Conservation (phyloP, 179 eudicot species). For the Carnegiea gigantea region DNA sequence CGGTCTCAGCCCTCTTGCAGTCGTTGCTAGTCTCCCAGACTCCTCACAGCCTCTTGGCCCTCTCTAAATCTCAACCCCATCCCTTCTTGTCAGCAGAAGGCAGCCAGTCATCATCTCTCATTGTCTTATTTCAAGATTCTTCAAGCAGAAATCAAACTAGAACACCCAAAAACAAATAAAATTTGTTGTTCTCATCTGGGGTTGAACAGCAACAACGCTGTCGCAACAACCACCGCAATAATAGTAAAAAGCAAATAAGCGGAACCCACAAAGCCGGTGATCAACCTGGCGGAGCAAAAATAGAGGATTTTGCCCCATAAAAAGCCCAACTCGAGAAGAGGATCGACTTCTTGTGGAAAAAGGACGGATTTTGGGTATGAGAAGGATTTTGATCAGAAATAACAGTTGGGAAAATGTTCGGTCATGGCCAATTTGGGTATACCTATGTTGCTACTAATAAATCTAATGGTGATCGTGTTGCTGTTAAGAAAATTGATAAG, state of each 20-base stretch:
- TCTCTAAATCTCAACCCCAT: too few relatives aligned
- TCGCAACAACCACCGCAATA: slow-evolving; percentile 6
- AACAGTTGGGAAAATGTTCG: slow-evolving; percentile 84
- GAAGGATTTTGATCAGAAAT: slow-evolving; percentile 66
- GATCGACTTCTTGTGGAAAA: slow-evolving; percentile 64
- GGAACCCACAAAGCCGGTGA: slow-evolving; percentile 15
- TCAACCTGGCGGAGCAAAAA: slow-evolving; percentile 14
- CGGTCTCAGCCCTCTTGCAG: too few relatives aligned
- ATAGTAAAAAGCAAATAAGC: slow-evolving; percentile 32
- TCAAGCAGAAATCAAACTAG: slow-evolving; percentile 2
- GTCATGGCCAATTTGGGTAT: slow-evolving; percentile 98
- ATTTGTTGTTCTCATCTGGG: slow-evolving; percentile 29
- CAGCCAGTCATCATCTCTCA: background rate
- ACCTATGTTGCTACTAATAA: slow-evolving; percentile 85
- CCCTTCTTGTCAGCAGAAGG: too few relatives aligned
- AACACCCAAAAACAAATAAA: background rate
- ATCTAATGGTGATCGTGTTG: slow-evolving; percentile 77
- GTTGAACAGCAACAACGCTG: slow-evolving; percentile 57
- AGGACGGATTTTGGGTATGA: slow-evolving; percentile 89
- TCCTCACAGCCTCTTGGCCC: too few relatives aligned
- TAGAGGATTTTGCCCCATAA: slow-evolving; percentile 25
- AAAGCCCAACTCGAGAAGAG: slow-evolving; percentile 31
- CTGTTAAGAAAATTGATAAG: slow-evolving; percentile 94
- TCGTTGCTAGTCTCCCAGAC: too few relatives aligned
- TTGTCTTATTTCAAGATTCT: slow-evolving; percentile 1